Percentiles rank a stretch among this genome's conserved stretches.
Conservation (phyloP, 495 filamentous ascomycete species). For the Penicillium crystallinum region DNA sequence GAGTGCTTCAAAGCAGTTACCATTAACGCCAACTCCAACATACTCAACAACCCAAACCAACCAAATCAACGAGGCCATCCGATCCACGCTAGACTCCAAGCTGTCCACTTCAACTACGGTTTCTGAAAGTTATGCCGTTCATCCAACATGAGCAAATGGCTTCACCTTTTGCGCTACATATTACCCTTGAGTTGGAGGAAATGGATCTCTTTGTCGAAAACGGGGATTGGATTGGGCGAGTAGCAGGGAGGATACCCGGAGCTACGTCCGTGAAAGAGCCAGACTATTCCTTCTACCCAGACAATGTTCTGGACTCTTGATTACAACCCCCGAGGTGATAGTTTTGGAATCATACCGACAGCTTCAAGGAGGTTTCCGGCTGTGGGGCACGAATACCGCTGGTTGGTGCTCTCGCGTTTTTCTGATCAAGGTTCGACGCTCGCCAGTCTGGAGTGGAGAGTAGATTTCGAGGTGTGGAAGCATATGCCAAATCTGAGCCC, state of each 20-base stretch:
- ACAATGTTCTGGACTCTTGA: not conserved
- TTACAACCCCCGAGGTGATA: not conserved
- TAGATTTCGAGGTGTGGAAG: not conserved
- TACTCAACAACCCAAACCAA: not conserved
- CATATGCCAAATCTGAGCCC: not conserved
- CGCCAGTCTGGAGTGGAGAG: not conserved
- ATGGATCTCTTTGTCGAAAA: not conserved
- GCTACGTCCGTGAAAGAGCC: not conserved
- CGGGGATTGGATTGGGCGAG: not conserved
- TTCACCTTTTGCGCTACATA: not conserved
- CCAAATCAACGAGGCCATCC: not conserved
- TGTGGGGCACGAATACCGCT: not conserved
- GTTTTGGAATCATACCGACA: not conserved
- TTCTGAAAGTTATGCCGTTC: not conserved
- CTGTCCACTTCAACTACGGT: not conserved
- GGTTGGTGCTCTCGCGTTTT: not conserved
- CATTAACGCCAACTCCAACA: not conserved
- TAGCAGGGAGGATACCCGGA: not conserved
- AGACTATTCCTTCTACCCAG: not conserved
- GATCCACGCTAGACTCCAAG: not conserved
- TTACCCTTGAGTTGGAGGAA: not conserved
- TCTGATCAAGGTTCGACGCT: not conserved
- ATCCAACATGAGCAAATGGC: not conserved
- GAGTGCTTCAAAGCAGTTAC: not conserved
- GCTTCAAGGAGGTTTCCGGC: not conserved